These are phyloP conservation scores for Claviceps citrina DNA, from an alignment of 2,329 filamentous ascomycete species.

Conservation along the genomic window DNA sequence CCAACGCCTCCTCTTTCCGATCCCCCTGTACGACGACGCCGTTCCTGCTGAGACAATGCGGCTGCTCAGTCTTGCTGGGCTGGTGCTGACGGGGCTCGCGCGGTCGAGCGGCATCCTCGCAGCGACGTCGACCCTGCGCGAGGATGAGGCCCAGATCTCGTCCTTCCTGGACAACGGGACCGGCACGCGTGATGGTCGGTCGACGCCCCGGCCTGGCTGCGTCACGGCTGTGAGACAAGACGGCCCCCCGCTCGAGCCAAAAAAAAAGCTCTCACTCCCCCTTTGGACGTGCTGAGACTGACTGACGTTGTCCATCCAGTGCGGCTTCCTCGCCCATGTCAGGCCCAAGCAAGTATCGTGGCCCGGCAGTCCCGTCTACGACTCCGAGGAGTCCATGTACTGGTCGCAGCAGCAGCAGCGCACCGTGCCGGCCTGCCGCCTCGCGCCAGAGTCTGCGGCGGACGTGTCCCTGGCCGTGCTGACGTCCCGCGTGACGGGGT, in stretches of 20 bases:
- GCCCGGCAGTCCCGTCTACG: slow-evolving; percentile 8
- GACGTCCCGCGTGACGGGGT: slow-evolving; percentile 12
- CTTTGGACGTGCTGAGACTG: too few species aligned
- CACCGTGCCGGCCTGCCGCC: slow-evolving; percentile 11
- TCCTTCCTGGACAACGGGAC: slow-evolving; percentile 5
- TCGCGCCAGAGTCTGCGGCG: slow-evolving; percentile 11
- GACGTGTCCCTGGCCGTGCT: slow-evolving; percentile 16
- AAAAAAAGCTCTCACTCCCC: too few species aligned
- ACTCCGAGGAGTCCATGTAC: slow-evolving; percentile 9
- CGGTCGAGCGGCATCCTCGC: slow-evolving; percentile 1
- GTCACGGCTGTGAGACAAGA: slow-evolving; percentile 1
- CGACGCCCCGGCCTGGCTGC: slow-evolving; percentile 1
- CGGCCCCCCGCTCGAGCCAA: neutral
- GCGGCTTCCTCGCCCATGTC: slow-evolving; percentile 10
- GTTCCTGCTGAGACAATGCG: neutral
- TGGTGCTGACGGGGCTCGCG: slow-evolving; percentile 1
- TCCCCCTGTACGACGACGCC: too few species aligned
- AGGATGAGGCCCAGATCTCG: slow-evolving; percentile 8
- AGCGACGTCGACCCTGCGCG: slow-evolving; percentile 1
- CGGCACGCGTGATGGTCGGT: neutral
- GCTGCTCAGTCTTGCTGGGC: neutral
- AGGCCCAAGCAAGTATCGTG: slow-evolving; percentile 7
- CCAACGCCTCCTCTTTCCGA: too few species aligned
- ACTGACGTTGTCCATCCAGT: too few species aligned
- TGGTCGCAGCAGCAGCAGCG: slow-evolving; percentile 13